Evolutionary conservation across 192 early-diverging fungal genomes (phyloP).

Genomic region (Rhizophlyctis rosea): DNA sequence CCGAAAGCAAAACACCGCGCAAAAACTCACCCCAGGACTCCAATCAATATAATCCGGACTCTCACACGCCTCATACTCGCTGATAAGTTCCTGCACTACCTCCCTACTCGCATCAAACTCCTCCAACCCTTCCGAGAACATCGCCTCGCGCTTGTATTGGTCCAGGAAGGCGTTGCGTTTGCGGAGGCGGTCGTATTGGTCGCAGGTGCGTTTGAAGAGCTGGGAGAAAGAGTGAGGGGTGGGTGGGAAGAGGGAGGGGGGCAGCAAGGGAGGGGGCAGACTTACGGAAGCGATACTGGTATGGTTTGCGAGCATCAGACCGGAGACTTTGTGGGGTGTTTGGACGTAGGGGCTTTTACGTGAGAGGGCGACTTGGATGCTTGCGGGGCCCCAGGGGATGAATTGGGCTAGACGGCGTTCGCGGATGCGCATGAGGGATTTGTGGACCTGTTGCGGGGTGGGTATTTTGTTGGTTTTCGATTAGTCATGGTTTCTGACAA

Average conservation of each 20-base stretch:
- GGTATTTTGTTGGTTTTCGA: too few relatives aligned
- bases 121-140: slow-evolving; percentile 73
- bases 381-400: slow-evolving; percentile 99
- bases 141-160: slow-evolving; percentile 77
- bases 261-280: not conserved
- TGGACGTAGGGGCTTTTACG: slow-evolving; percentile 91
- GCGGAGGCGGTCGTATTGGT: slow-evolving; percentile 90
- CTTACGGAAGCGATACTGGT: slow-evolving; percentile 83
- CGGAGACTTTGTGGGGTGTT: slow-evolving; percentile 89
- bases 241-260: not conserved
- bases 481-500: slow-evolving; percentile 16
- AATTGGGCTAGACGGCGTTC: slow-evolving; percentile 93
- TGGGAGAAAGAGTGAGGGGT: slow-evolving; percentile 23
- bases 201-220: slow-evolving; percentile 87
- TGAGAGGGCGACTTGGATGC: slow-evolving; percentile 96
- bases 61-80: slow-evolving; percentile 94
- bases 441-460: slow-evolving; percentile 91
- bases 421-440: slow-evolving; percentile 90
- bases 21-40: slow-evolving; percentile 3
- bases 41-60: slow-evolving; percentile 73
- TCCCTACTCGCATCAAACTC: slow-evolving; percentile 93
- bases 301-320: slow-evolving; percentile 98
- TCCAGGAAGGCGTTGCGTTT: slow-evolving; percentile 97
- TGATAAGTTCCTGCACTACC: slow-evolving; percentile 86
- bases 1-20: too few relatives aligned